Percentiles rank a stretch among this genome's conserved stretches.
Evolutionary conservation across 2,329 filamentous ascomycete genomes (phyloP).

Genomic region (Aspergillus fumigatus): DNA sequence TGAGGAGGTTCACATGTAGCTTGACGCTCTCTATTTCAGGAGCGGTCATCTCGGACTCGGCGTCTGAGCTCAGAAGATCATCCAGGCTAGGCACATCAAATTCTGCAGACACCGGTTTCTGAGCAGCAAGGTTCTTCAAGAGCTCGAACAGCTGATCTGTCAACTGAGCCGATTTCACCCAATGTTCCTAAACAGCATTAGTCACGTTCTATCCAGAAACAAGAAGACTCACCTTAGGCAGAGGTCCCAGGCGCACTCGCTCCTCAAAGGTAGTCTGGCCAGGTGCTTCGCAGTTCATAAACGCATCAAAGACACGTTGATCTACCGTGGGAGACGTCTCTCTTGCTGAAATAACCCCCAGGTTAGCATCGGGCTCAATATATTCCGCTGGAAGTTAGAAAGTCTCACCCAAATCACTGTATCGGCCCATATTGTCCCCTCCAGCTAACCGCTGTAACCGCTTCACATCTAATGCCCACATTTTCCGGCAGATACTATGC

Average conservation of each 20-base stretch:
- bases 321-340: slow-evolving; percentile 28
- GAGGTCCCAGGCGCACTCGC: slow-evolving; percentile 34
- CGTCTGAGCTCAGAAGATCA: slow-evolving; percentile 20
- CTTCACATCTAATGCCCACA: slow-evolving; percentile 41
- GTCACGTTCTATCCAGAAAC: not conserved
- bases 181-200: slow-evolving; percentile 30
- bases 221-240: slow-evolving; percentile 30
- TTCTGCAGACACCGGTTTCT: slow-evolving; percentile 27
- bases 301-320: slow-evolving; percentile 35
- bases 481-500: slow-evolving; percentile 38
- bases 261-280: slow-evolving; percentile 34
- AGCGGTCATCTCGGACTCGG: slow-evolving; percentile 30
- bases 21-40: slow-evolving; percentile 31
- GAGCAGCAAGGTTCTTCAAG: slow-evolving; percentile 27
- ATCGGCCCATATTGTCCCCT: slow-evolving; percentile 31
- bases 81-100: slow-evolving; percentile 25
- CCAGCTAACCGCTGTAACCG: slow-evolving; percentile 38
- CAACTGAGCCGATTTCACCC: slow-evolving; percentile 30
- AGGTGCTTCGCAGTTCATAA: slow-evolving; percentile 38
- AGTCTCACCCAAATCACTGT: slow-evolving; percentile 35
- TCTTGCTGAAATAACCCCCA: slow-evolving; percentile 21
- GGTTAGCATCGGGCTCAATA: not conserved
- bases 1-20: slow-evolving; percentile 32
- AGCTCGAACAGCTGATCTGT: slow-evolving; percentile 34
- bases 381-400: not conserved